Evolutionary conservation across 768 basidiomycete species (phyloP), one percentile per base, ranked within the genome.

Genomic region (Coprinopsis marcescibilis): DNA sequence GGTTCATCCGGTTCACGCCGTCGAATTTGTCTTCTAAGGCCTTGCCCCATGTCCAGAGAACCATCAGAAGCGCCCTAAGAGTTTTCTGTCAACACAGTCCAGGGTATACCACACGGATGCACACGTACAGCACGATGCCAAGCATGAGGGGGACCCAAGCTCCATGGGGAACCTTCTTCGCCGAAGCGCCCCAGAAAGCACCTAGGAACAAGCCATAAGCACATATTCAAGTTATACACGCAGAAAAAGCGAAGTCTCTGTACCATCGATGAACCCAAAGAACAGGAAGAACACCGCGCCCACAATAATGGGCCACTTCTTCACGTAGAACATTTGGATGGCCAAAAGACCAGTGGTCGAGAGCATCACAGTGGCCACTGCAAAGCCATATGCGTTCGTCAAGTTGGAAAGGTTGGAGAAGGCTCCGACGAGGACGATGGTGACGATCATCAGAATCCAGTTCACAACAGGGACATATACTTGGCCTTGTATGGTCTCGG

Each of bases 71-170:
- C 6, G n/a, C 27, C 6, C 46, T 48, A n/a, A n/a, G 13, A 29
- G 13, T 1, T 15, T 13, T 4, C 4, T 2, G 17, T 20, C 15
- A 4, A 12, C 12, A 14, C 8, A 51, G 41, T 24, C 26, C 12
- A 25, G 10, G 42, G 67, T 53, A 7, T 75, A 75, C 45, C 14
- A 27, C 36, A 4, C 12, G 43, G 3, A 15, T 53, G 10, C 17
- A 17, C 14, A n/a, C 73, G 52, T 45, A 75, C 72, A 83, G 58
- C 12, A 80, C 55, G 2, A 61, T 17, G 3, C 81, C 83, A 32
- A 83, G 70, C 56, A 72, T 68, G 10, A 85, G 67, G 1, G 83
- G 79, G 7, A 83, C 80, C 80, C 81, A 85, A 2, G 80, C 83
- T 14, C 83, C 82, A 17, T 70, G 61, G 0, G 81, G 81, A 3